A percentile compares a stretch with the other conserved stretches of the same genome.
phyloP scores from a whole-genome alignment of 345 rosid genomes.

The Raphanus sativus region DNA sequence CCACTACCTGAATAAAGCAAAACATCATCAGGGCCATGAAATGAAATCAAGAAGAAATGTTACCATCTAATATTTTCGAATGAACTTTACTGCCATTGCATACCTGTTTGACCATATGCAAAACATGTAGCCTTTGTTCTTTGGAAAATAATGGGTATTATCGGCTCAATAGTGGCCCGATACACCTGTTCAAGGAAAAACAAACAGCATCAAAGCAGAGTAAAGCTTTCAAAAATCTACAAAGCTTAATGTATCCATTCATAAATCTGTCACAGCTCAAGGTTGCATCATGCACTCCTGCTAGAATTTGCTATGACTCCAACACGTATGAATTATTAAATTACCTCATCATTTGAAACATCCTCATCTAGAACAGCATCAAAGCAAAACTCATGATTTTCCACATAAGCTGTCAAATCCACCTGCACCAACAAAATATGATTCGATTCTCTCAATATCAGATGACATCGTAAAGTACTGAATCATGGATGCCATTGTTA shows the following conservation, averaged over 20 bases:
- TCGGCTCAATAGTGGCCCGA: conserved; percentile 88
- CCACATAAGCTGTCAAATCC: conserved; percentile 97
- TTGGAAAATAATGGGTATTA: conserved; percentile 89
- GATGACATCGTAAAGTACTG: conserved; percentile 35
- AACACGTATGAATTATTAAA: neutral
- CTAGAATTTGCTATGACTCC: neutral
- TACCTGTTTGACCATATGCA: conserved; percentile 99
- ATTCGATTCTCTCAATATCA: conserved; percentile 3
- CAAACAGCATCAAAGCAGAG: neutral
- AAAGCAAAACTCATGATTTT: conserved; percentile 96
- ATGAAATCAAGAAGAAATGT: conserved; percentile 6
- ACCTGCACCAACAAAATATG: conserved; percentile 57
- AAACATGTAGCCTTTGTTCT: conserved; percentile 99
- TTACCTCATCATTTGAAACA: conserved; percentile 89
- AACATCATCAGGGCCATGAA: conserved; percentile 19
- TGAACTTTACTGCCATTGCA: conserved; percentile 1
- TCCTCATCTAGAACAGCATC: conserved; percentile 91
- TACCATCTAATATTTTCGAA: conserved; percentile 1
- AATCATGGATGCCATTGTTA: conserved; percentile 33
- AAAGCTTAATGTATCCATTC: neutral
- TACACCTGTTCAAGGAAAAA: conserved; percentile 59
- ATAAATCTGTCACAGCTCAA: conserved; percentile 15
- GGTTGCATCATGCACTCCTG: conserved; percentile 14
- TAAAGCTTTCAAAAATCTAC: conserved; percentile 6
- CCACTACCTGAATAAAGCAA: conserved; percentile 76